Conservation (phyloP, 2,329 filamentous ascomycete genomes). For the Pyricularia sp. region DNA sequence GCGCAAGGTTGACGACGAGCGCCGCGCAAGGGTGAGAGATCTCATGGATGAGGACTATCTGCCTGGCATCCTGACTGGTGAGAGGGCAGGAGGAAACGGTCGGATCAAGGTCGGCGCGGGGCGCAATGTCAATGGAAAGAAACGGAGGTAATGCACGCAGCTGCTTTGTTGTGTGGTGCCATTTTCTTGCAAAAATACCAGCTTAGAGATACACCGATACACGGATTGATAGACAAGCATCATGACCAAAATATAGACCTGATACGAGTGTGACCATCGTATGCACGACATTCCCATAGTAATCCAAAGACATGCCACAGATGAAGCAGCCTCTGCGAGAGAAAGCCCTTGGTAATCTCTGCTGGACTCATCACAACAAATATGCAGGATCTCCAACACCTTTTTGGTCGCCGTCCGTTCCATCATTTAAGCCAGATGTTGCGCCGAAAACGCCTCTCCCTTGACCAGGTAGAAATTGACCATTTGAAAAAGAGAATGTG, state of each 20-base stretch:
- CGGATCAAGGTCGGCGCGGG: slow-evolving; percentile 78
- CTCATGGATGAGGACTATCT: slow-evolving; percentile 94
- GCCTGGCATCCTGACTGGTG: slow-evolving; percentile 74
- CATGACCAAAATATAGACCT: background rate
- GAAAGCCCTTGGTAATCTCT: background rate
- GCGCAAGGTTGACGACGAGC: slow-evolving; percentile 52
- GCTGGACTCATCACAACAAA: background rate
- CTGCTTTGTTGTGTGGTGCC: background rate
- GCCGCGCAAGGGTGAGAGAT: slow-evolving; percentile 62
- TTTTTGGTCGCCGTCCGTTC: background rate
- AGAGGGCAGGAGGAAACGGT: slow-evolving; percentile 52
- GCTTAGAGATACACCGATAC: background rate
- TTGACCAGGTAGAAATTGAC: background rate
- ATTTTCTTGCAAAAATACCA: slow-evolving; percentile 4
- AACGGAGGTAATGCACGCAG: slow-evolving; percentile 33
- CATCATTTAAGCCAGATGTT: slow-evolving; percentile 1
- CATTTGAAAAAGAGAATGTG: background rate
- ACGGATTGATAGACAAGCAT: background rate
- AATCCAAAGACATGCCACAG: background rate
- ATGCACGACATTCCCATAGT: background rate
- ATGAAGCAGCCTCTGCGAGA: background rate
- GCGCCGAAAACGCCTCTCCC: background rate
- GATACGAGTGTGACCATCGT: background rate
- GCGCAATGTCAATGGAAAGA: slow-evolving; percentile 73
- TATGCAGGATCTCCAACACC: background rate